These are phyloP conservation scores for Sanguinoderma infundibulare DNA, from an alignment of 1,284 basidiomycete genomes.

Conservation along the genomic window DNA sequence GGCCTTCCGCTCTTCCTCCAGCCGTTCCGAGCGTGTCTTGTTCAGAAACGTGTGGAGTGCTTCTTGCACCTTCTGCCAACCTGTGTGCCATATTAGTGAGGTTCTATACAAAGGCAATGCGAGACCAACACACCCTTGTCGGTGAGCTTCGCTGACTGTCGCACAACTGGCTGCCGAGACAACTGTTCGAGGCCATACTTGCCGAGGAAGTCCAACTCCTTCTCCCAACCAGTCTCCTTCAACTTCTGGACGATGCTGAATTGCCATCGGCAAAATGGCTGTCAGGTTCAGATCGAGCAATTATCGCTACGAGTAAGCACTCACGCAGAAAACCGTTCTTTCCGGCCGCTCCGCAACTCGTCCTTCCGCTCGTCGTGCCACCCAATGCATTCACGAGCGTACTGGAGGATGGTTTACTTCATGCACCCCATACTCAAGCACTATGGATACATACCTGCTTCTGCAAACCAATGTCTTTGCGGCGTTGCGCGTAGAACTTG, in stretches of 20 bases:
- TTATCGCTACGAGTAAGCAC: not conserved
- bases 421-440: not conserved
- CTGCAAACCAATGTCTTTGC: not conserved
- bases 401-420: constrained; percentile 8
- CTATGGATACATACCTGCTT: not conserved
- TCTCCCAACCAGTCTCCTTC: not conserved
- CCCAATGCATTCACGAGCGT: not conserved
- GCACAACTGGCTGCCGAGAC: constrained; percentile 4
- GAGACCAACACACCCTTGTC: not conserved
- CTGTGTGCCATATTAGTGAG: not conserved
- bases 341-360: not conserved
- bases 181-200: not conserved
- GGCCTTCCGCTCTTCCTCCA: not conserved
- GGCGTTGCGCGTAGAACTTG: not conserved
- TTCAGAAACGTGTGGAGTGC: not conserved
- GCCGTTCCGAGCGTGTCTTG: not conserved
- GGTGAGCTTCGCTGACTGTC: constrained; percentile 5
- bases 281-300: not conserved
- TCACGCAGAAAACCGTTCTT: not conserved
- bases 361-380: constrained; percentile 8
- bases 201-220: constrained; percentile 6
- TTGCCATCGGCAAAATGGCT: not conserved
- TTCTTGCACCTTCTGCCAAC: not conserved
- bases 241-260: constrained; percentile 1
- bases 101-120: too few relatives aligned